These are phyloP conservation scores for Metschnikowia rubicola DNA, from an alignment of 805 yeast genomes.

Conservation along the genomic window DNA sequence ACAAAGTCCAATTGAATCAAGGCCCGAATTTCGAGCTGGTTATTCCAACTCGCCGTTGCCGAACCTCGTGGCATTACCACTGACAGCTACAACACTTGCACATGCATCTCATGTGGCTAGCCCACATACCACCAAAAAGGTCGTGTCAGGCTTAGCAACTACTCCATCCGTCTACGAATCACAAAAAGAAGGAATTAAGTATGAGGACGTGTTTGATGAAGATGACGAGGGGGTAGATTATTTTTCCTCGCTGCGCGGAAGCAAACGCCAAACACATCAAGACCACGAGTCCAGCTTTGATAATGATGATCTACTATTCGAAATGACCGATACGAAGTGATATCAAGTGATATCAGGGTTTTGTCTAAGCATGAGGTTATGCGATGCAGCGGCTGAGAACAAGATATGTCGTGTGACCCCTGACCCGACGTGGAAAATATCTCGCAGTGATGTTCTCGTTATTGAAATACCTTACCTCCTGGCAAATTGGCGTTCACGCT, in stretches of 20 bases:
- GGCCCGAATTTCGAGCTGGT: not conserved
- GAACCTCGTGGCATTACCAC: slow-evolving; percentile 18
- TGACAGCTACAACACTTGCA: slow-evolving; percentile 22
- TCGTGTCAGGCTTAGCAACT: slow-evolving; percentile 33
- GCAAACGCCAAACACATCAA: not conserved
- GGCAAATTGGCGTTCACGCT: no score
- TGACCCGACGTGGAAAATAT: no score
- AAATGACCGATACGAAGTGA: slow-evolving; percentile 13
- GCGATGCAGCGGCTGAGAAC: no score
- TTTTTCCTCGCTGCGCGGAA: slow-evolving; percentile 3
- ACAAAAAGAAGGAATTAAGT: slow-evolving; percentile 24
- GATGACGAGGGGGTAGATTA: slow-evolving; percentile 38
- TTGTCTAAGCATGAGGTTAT: no score
- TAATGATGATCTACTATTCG: slow-evolving; percentile 19
- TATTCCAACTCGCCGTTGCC: slow-evolving; percentile 15
- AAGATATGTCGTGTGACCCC: no score
- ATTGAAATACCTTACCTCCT: no score
- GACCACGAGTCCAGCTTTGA: slow-evolving; percentile 14
- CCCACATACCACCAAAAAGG: slow-evolving; percentile 2
- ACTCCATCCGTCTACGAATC: slow-evolving; percentile 30
- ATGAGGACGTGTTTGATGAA: slow-evolving; percentile 42
- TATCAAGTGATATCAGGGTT: not conserved
- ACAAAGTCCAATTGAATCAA: not conserved
- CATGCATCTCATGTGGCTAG: slow-evolving; percentile 18
- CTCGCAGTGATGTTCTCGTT: no score